Evolutionary conservation across 2,329 filamentous ascomycete species (phyloP).

Genomic region (Aspergillus floridensis): DNA sequence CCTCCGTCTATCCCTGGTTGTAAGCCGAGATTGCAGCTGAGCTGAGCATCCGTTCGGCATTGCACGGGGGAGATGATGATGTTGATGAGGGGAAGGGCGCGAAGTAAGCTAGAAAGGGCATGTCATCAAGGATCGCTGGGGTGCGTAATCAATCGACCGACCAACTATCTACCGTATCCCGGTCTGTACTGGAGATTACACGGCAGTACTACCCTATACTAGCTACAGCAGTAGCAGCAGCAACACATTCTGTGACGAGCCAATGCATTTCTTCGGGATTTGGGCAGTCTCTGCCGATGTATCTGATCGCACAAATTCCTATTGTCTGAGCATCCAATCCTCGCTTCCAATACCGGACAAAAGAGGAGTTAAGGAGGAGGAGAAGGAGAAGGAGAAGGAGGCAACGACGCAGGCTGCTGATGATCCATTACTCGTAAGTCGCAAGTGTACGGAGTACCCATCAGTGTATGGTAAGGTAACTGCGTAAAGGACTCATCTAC

Average conservation of each 20-base stretch:
- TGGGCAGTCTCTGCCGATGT: background rate
- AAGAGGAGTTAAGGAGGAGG: background rate
- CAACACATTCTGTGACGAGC: too few relatives aligned
- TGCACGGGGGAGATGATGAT: background rate
- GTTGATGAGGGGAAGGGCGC: background rate
- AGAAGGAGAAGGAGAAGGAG: background rate
- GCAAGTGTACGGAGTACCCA: background rate
- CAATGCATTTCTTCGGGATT: background rate
- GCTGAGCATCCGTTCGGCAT: background rate
- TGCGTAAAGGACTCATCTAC: background rate
- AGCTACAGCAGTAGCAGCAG: background rate
- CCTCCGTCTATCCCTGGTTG: background rate
- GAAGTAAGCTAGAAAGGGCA: background rate
- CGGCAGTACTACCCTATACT: background rate
- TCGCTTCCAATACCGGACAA: background rate
- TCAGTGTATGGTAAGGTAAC: constrained; percentile 1
- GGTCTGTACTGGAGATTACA: background rate
- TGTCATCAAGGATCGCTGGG: background rate
- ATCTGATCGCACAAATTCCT: background rate
- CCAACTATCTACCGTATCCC: background rate
- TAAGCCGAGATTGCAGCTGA: background rate
- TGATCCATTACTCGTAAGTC: background rate
- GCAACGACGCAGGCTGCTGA: background rate
- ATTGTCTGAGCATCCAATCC: background rate
- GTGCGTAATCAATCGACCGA: background rate